These are phyloP conservation scores for Diaporthe australafricana DNA, from an alignment of 2,329 filamentous ascomycete genomes.

Conservation along the genomic window DNA sequence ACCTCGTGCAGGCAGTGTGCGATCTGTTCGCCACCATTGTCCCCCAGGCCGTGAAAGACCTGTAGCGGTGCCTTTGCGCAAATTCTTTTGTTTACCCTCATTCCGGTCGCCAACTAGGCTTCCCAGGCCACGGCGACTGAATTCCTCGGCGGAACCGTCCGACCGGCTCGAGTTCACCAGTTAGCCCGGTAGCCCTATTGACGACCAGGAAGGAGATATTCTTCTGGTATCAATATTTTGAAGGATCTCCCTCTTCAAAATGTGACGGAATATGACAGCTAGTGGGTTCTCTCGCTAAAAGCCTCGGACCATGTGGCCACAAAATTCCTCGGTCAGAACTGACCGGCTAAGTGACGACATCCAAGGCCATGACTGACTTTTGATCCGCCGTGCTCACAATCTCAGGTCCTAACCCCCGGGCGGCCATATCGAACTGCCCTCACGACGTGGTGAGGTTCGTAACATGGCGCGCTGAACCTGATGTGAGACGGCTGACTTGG, in stretches of 20 bases:
- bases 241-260: constrained; percentile 25
- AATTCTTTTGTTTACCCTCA: neutral
- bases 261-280: neutral
- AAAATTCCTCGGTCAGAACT: constrained; percentile 16
- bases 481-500: neutral
- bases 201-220: neutral
- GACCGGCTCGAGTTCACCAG: constrained; percentile 7
- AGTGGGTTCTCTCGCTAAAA: constrained; percentile 8
- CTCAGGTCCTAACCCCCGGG: neutral
- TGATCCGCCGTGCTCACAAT: neutral
- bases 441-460: neutral
- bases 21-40: neutral
- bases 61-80: neutral
- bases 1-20: neutral
- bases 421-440: neutral
- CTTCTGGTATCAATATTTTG: neutral
- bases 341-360: constrained; percentile 27
- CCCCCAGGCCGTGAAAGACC: neutral
- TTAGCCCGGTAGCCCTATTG: neutral
- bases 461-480: neutral
- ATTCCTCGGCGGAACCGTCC: constrained; percentile 4
- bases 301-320: neutral
- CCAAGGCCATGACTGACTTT: neutral
- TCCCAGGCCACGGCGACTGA: neutral
- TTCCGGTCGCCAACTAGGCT: neutral